These are phyloP conservation scores for Fusarium sp. DNA, from an alignment of 2,329 filamentous ascomycete species.

Conservation along the genomic window DNA sequence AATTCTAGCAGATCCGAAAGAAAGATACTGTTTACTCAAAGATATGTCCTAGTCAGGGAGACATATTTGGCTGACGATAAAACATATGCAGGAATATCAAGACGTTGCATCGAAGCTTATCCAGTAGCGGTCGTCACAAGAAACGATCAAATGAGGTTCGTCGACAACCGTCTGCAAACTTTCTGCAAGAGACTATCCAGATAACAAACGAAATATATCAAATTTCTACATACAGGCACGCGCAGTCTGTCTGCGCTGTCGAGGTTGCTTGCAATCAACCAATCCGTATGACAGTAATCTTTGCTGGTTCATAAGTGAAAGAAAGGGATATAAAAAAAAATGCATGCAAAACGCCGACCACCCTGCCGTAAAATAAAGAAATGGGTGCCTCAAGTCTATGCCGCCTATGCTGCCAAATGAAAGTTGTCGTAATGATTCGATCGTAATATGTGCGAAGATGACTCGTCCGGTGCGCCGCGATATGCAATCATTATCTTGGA, in stretches of 20 bases:
- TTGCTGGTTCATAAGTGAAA: conserved; percentile 35
- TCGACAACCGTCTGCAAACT: neutral
- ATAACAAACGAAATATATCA: conserved; percentile 23
- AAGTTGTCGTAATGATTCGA: conserved; percentile 49
- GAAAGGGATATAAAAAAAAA: conserved; percentile 50
- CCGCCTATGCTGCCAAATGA: conserved; percentile 50
- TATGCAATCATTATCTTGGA: conserved; percentile 42
- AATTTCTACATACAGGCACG: conserved; percentile 44
- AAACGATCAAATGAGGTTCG: neutral
- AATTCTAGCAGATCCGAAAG: neutral
- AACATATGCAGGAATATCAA: neutral
- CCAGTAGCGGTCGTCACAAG: neutral
- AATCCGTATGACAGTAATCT: conserved; percentile 36
- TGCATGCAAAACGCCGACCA: conserved; percentile 50
- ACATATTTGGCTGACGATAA: neutral
- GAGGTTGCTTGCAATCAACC: conserved; percentile 16
- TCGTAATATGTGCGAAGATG: conserved; percentile 50
- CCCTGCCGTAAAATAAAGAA: conserved; percentile 45
- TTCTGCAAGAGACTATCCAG: neutral
- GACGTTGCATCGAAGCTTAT: neutral
- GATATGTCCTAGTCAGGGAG: neutral
- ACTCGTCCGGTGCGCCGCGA: conserved; percentile 40
- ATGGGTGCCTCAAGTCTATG: conserved; percentile 52
- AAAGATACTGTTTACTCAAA: neutral
- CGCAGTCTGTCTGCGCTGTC: conserved; percentile 30